Base-by-base conservation (phyloP, 805 yeast species). In the Candida chilensis region DNA sequence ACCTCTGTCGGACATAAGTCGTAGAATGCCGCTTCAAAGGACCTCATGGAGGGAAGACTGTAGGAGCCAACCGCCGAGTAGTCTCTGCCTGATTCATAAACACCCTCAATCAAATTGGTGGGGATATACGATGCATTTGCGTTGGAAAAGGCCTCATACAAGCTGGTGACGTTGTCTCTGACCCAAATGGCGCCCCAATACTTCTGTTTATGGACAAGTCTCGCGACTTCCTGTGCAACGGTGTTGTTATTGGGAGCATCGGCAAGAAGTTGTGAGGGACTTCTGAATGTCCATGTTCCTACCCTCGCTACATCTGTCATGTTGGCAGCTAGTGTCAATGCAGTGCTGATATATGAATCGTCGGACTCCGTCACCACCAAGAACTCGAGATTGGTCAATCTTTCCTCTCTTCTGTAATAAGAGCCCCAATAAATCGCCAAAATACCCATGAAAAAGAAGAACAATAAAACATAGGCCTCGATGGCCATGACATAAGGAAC, bases 51-150 rank as follows among this genome's bases (percentile, higher is more conserved):
- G 6, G 20, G 28, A 10, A 35, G 17, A 8, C 78, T 59, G 29
- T 63, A 67, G 3, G 62, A 40, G 6, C 39, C 47, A 58, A 77
- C 60, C 20, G 67, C 64, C 13, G 58, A 38, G 22, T 71, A 61
- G 46, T 81, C 90, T 41, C 87, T 57, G 5, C 79, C 85, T 1
- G 81, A 65, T 47, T 77, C 84, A 45, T 69, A 78, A 27, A 63
- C 45, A 5, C 60, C 50, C n/a, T 55, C 43, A 5, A 74, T 50
- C 24, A 64, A 41, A 30, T 47, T 43, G 20, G 33, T 13, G 40
- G 48, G 36, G 28, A 46, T 48, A 30, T 61, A 48, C 5, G 41
- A 32, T 6, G 53, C 20, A 35, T 60, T 47, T 1, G 61, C 64
- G 11, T 35, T 32, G 18, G 40, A 36, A n/a, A 76, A 48, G 3